Base-by-base conservation (phyloP, 2,329 filamentous ascomycete genomes). In the Raffaelea ambrosiae region DNA sequence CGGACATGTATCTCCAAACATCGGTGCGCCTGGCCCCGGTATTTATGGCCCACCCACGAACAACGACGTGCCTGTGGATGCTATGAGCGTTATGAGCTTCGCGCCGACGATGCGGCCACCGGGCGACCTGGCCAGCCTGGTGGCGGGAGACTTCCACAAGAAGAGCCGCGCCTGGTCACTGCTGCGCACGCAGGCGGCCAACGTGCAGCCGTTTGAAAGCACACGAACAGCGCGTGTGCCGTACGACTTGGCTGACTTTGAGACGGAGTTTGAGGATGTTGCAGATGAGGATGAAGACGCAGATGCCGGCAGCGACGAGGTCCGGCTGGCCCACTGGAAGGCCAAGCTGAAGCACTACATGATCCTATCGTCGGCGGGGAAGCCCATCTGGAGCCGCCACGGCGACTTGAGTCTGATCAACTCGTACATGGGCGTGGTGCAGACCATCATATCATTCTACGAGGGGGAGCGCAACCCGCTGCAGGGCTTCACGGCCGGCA, bases 371-470 rank as follows among this genome's bases (percentile, higher is more conserved):
- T 91, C 89, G 14, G 91, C 94, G 10, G 93, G 93, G 19, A 98
- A 98, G 63, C 94, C 93, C 11, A 94, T 98, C 43, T 98, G 91
- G 74, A 97, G 89, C 59, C 80, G 94, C 43, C 91, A 98, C 62
- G 93, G 94, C 38, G 88, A 96, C 57, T 77, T 95, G 55, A 82
- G 84, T 47, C 71, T 97, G 40, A 88, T 97, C 61, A 95, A 94
- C 58, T 86, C 86, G 44, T 96, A 93, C 58, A 91, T 97, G 63
- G 93, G 93, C 38, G 84, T 98, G 18, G 84, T 96, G 2, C 93
- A 97, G 63, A 98, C 93, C 40, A 91, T 98, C 57, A 95, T 98
- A 53, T 97, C 93, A 1, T 96, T 96, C 62, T 97, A 94, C 61
- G 85, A 95, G 62, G 83, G 83, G 41, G 78, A 84, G 9, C 77